phyloP scores from a whole-genome alignment of 345 rosid species.

The Clarkia xantiana region DNA sequence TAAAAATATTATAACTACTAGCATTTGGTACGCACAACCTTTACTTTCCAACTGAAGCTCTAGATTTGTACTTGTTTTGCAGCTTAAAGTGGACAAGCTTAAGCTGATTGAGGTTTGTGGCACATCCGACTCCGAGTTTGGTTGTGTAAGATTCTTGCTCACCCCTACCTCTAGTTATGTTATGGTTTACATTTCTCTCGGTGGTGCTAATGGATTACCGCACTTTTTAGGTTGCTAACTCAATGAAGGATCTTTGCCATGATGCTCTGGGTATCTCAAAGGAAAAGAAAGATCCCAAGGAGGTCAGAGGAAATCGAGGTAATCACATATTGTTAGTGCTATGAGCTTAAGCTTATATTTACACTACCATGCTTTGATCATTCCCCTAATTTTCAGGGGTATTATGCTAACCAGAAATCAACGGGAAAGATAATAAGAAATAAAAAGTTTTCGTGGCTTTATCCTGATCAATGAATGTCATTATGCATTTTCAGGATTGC shows the following conservation, averaged over 20 bases:
- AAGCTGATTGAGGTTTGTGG: constrained; percentile 89
- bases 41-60: not conserved
- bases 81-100: constrained; percentile 77
- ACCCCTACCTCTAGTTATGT: not conserved
- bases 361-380: too few species aligned
- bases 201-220: not conserved
- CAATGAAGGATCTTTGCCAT: constrained; percentile 57
- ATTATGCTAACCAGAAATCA: not conserved
- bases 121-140: constrained; percentile 73
- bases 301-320: constrained; percentile 48
- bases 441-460: not conserved
- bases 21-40: too few species aligned
- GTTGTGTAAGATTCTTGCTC: constrained; percentile 36
- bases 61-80: constrained; percentile 10
- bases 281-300: constrained; percentile 39
- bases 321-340: constrained; percentile 3
- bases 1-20: not conserved
- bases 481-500: constrained; percentile 22
- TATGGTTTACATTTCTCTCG: not conserved
- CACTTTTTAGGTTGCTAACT: constrained; percentile 30
- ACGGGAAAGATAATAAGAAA: not conserved
- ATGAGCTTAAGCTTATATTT: not conserved
- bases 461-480: not conserved
- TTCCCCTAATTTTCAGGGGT: not conserved
- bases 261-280: constrained; percentile 35